These are phyloP conservation scores for Cyamopsis tetragonoloba DNA, from an alignment of 306 rosid genomes.

Conservation along the genomic window DNA sequence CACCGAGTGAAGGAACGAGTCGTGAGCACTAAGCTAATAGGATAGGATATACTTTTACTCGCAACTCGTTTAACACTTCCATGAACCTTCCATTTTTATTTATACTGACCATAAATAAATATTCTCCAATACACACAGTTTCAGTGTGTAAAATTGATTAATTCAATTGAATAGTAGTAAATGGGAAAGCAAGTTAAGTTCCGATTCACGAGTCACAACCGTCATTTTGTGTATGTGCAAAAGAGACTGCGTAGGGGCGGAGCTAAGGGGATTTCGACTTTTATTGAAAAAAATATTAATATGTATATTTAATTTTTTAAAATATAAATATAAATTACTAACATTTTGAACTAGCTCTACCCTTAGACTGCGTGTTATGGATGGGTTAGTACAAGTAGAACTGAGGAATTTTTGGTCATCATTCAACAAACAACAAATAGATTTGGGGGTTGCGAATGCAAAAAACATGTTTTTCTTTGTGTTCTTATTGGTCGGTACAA, in stretches of 20 bases:
- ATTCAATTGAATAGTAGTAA: neutral
- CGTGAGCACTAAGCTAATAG: conserved; percentile 12
- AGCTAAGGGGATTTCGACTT: no score
- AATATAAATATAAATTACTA: no score
- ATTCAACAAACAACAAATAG: conserved; percentile 8
- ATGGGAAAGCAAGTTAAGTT: neutral
- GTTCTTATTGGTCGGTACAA: neutral
- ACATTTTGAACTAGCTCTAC: no score
- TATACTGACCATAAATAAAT: no score
- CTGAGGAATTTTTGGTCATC: neutral
- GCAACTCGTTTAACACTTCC: no score
- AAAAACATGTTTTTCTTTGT: neutral
- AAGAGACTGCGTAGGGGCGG: no score
- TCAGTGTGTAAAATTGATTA: no score
- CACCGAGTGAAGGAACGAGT: conserved; percentile 7
- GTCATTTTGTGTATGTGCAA: neutral
- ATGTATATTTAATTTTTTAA: no score
- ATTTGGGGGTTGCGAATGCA: no score
- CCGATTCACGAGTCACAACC: neutral
- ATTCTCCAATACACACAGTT: neutral
- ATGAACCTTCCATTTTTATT: conserved; percentile 23
- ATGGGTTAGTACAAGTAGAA: no score
- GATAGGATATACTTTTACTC: neutral
- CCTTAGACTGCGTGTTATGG: neutral
- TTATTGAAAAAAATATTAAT: no score